Base-by-base conservation (phyloP, 352 stramenopile genomes). In the Aphanomyces invadans region DNA sequence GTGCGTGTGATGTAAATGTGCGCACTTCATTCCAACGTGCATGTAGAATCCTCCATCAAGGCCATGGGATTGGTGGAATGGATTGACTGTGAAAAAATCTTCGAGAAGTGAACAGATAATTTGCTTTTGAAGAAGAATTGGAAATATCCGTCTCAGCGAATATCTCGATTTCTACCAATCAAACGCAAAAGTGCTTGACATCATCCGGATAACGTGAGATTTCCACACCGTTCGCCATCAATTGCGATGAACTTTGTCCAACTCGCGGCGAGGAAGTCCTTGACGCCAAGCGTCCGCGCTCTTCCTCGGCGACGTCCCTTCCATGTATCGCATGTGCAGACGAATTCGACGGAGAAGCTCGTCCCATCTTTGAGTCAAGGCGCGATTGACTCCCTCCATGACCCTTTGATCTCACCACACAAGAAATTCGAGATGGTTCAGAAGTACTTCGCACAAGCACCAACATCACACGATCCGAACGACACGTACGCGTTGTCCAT, bases 1-100 rank as follows among this genome's bases (percentile, higher is more conserved):
- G 49, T 57, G n/a, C 23, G 9, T 17, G 17, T 17, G 9, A 9
- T 9, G 17, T 17, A 17, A 45, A 17, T 17, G 17, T 45, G 38
- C 9, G 17, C 39, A 48, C 1, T 48, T 48, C n/a, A 15, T n/a
- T 1, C 1, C n/a, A 42, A 42, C 46, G 3, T 45, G 1, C 12
- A 12, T 23, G 15, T 64, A 64, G 55, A 23, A 64, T 64, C 15
- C 23, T 64, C 9, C 33, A 64, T 12, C 36, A 64, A 52, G 55
- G 52, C 28, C 55, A 64, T 31, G 36, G 55, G 11, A 7, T 60
- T 23, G 52, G 15, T 42, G 36, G 7, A 42, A 42, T 42, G 36
- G 36, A 42, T 42, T 42, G 7, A 15, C 36, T 42, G 36, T 15
- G 15, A 15, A 42, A 15, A 15, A 42, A n/a, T n/a, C n/a, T n/a